These are phyloP conservation scores for Verticillium albo-atrum DNA, from an alignment of 2,329 filamentous ascomycete genomes.

Conservation along the genomic window DNA sequence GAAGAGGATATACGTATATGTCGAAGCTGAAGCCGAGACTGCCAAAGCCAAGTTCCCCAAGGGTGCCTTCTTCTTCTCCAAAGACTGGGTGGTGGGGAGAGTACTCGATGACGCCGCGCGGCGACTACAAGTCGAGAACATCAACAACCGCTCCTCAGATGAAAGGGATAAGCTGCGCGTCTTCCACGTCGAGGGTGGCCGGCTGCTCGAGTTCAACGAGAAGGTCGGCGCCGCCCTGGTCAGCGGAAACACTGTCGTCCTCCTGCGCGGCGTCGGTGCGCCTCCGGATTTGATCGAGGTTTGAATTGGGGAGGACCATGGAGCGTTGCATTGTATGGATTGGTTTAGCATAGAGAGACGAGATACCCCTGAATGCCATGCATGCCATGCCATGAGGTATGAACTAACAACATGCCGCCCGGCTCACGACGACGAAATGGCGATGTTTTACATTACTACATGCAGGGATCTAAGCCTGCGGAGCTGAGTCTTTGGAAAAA, in stretches of 20 bases:
- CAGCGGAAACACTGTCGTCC: conserved; percentile 84
- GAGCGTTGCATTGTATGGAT: not conserved
- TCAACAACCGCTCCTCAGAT: conserved; percentile 72
- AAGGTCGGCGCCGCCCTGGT: conserved; percentile 70
- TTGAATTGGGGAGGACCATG: conserved; percentile 15
- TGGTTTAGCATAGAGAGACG: not conserved
- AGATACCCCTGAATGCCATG: not conserved
- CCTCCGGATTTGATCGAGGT: conserved; percentile 67
- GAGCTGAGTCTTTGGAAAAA: not conserved
- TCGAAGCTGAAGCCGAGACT: conserved; percentile 86
- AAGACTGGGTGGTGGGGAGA: conserved; percentile 86
- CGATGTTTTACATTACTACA: not conserved
- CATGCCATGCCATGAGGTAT: not conserved
- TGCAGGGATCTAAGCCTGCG: not conserved
- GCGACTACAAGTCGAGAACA: conserved; percentile 72
- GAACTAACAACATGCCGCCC: not conserved
- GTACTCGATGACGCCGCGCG: conserved; percentile 75
- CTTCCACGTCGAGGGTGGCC: conserved; percentile 88
- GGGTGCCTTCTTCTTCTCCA: conserved; percentile 74
- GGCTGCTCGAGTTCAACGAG: conserved; percentile 82
- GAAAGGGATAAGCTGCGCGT: conserved; percentile 80
- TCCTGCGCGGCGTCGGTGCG: conserved; percentile 81
- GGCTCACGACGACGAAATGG: not conserved
- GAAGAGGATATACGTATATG: conserved; percentile 84
- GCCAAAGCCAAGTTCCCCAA: conserved; percentile 78